These are phyloP conservation scores for Brassica napus DNA, from an alignment of 345 rosid species.

Conservation along the genomic window Da-Ae NC_063452.1:59119501-59120000, in stretches of 20 bases:
- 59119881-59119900: conserved; percentile 91
- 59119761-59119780: conserved; percentile 68
- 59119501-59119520: conserved; percentile 34
- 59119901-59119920: conserved; percentile 69
- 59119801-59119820: conserved; percentile 31
- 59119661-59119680: conserved; percentile 27
- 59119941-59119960: not conserved
- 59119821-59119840: conserved; percentile 67
- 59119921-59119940: no score
- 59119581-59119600: conserved; percentile 5
- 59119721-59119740: conserved; percentile 42
- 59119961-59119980: not conserved
- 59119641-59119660: conserved; percentile 36
- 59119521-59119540: conserved; percentile 25
- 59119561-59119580: conserved; percentile 31
- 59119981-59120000: not conserved
- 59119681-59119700: conserved; percentile 23
- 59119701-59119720: not conserved
- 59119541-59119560: conserved; percentile 5
- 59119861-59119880: conserved; percentile 82
- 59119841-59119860: conserved; percentile 93
- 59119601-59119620: conserved; percentile 29
- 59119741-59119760: conserved; percentile 92
- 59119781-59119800: conserved; percentile 57
- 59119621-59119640: conserved; percentile 31